phyloP scores from a whole-genome alignment of 2,329 filamentous ascomycete species.

The Hypoxylon sp. region DNA sequence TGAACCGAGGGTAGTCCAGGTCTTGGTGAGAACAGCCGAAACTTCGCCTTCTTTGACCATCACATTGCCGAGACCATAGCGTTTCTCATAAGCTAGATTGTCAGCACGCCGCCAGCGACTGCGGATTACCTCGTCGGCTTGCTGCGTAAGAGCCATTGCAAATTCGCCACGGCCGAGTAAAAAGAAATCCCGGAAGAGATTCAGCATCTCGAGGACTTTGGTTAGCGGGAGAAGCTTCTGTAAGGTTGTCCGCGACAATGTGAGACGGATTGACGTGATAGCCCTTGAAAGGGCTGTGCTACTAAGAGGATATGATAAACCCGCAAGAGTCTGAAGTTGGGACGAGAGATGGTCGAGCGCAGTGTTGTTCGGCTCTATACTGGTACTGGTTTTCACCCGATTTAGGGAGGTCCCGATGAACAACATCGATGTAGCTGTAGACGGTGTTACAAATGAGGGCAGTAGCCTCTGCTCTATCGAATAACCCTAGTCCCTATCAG shows the following conservation, averaged over 20 bases:
- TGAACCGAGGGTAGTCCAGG: constrained; percentile 85
- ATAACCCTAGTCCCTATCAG: constrained; percentile 65
- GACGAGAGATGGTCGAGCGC: constrained; percentile 74
- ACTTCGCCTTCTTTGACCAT: constrained; percentile 90
- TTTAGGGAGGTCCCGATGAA: constrained; percentile 93
- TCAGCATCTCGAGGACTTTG: constrained; percentile 82
- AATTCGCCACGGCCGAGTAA: constrained; percentile 92
- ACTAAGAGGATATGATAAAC: constrained; percentile 80
- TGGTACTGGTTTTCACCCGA: constrained; percentile 76
- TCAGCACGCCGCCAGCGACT: constrained; percentile 78
- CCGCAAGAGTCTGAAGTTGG: constrained; percentile 78
- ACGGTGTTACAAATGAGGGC: constrained; percentile 82
- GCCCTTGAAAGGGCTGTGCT: constrained; percentile 77
- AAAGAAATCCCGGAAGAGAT: constrained; percentile 87
- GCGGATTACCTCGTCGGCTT: constrained; percentile 85
- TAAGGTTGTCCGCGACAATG: constrained; percentile 85
- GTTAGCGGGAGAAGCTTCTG: constrained; percentile 84
- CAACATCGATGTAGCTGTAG: constrained; percentile 85
- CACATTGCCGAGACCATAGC: constrained; percentile 73
- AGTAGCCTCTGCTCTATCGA: constrained; percentile 71
- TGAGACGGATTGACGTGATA: constrained; percentile 82
- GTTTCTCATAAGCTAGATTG: constrained; percentile 70
- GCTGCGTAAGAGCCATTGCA: constrained; percentile 85
- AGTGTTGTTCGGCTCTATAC: constrained; percentile 60
- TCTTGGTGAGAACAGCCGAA: constrained; percentile 79